Conservation (phyloP, 2,329 filamentous ascomycete genomes). For the Teratosphaeria pseudoeucalypti region DNA sequence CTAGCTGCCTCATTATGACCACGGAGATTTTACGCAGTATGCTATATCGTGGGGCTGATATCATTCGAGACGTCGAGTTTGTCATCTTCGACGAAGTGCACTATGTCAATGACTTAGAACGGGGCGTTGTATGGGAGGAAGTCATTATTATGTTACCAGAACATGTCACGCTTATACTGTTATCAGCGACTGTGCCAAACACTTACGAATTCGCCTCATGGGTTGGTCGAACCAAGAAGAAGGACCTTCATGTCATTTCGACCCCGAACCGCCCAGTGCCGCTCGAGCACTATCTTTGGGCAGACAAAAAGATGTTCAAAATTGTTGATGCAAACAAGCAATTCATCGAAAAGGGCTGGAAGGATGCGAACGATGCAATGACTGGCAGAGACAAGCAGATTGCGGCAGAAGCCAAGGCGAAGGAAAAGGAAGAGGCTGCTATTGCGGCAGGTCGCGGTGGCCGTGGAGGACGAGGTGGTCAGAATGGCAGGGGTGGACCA, state of each 20-base stretch:
- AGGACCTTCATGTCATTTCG: constrained; percentile 97
- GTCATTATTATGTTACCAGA: constrained; percentile 99
- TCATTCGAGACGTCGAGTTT: constrained; percentile 95
- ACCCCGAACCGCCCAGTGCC: constrained; percentile 92
- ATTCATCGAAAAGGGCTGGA: constrained; percentile 89
- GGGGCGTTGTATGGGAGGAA: constrained; percentile 98
- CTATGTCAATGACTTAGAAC: constrained; percentile 92
- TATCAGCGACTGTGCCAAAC: constrained; percentile 95
- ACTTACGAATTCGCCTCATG: constrained; percentile 96
- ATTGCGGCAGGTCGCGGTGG: constrained; percentile 44
- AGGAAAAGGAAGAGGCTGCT: constrained; percentile 37
- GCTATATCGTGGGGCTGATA: constrained; percentile 89
- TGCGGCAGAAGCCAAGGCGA: constrained; percentile 34
- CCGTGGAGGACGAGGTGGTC: constrained; percentile 42
- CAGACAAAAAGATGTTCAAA: constrained; percentile 78
- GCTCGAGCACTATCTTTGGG: constrained; percentile 93
- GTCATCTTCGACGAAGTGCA: constrained; percentile 99
- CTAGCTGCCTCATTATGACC: constrained; percentile 98
- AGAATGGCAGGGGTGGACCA: constrained; percentile 44
- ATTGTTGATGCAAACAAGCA: constrained; percentile 89
- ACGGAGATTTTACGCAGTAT: constrained; percentile 97
- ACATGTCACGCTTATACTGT: constrained; percentile 86
- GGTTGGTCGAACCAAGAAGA: constrained; percentile 96
- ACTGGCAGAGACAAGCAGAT: constrained; percentile 72
- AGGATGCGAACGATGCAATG: constrained; percentile 74